A percentile compares a stretch with the other conserved stretches of the same genome.
phyloP scores from a whole-genome alignment of 2,329 filamentous ascomycete species.

The Fusarium phyllophilum region DNA sequence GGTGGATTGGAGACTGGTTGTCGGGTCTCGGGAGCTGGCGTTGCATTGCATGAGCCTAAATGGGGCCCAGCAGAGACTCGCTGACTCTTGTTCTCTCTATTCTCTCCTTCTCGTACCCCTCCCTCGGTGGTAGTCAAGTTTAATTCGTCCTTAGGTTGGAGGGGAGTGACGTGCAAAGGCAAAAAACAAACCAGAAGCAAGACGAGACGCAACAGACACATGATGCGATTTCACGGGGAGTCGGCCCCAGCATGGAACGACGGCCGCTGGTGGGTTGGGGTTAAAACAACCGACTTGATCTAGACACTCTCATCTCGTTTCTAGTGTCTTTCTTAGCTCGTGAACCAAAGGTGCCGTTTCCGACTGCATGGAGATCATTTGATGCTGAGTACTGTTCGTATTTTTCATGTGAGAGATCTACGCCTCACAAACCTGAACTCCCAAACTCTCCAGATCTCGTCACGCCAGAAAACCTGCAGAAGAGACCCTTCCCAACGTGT shows the following conservation, averaged over 20 bases:
- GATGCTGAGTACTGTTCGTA: slow-evolving; percentile 12
- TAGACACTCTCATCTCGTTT: slow-evolving; percentile 26
- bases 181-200: slow-evolving; percentile 11
- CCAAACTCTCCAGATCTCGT: not conserved
- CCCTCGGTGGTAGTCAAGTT: not conserved
- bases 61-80: not conserved
- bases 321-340: slow-evolving; percentile 31
- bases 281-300: slow-evolving; percentile 25
- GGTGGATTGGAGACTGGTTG: slow-evolving; percentile 38
- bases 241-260: slow-evolving; percentile 31
- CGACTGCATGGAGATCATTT: slow-evolving; percentile 20
- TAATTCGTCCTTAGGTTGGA: not conserved
- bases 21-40: slow-evolving; percentile 26
- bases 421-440: not conserved
- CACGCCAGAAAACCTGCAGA: not conserved
- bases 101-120: slow-evolving; percentile 4
- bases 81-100: slow-evolving; percentile 26
- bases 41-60: slow-evolving; percentile 40
- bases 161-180: slow-evolving; percentile 34
- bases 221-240: slow-evolving; percentile 34
- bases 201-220: slow-evolving; percentile 12
- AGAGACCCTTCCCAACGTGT: slow-evolving; percentile 28
- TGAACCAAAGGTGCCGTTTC: slow-evolving; percentile 33
- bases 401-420: slow-evolving; percentile 8
- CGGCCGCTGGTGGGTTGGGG: slow-evolving; percentile 32